Conservation (phyloP, 1,139 yeast species). For the Protomyces pachydermus region DNA sequence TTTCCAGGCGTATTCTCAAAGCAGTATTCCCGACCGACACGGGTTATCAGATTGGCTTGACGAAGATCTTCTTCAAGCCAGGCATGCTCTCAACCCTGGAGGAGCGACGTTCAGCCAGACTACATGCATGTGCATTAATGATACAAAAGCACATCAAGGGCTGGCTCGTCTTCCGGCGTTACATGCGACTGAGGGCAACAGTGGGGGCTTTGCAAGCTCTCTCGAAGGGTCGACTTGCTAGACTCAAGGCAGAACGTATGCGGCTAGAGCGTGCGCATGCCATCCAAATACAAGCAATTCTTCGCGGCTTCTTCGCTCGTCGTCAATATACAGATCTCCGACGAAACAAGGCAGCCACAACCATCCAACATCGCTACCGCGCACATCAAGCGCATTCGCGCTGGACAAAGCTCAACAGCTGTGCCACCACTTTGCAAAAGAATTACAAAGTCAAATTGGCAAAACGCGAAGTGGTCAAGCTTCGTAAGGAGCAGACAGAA, state of each 20-base stretch:
- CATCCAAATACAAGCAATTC: constrained; percentile 52
- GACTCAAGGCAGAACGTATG: neutral
- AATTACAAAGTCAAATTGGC: constrained; percentile 58
- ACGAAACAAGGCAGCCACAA: constrained; percentile 59
- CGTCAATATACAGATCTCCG: constrained; percentile 52
- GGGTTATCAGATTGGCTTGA: constrained; percentile 73
- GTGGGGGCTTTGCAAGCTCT: constrained; percentile 5
- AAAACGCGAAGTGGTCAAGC: constrained; percentile 54
- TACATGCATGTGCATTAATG: constrained; percentile 69
- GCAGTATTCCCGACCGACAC: constrained; percentile 55
- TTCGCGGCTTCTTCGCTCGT: constrained; percentile 62
- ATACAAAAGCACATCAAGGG: constrained; percentile 69
- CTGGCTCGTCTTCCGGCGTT: constrained; percentile 48
- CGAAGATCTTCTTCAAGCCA: constrained; percentile 88
- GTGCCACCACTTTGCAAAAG: constrained; percentile 58
- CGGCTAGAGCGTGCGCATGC: constrained; percentile 42
- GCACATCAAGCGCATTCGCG: constrained; percentile 55
- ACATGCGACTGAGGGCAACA: constrained; percentile 46
- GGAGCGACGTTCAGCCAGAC: constrained; percentile 72
- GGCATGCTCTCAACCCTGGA: constrained; percentile 89
- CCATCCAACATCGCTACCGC: constrained; percentile 67
- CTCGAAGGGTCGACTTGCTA: constrained; percentile 1
- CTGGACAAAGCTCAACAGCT: constrained; percentile 52
- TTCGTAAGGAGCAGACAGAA: constrained; percentile 54
- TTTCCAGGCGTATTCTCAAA: constrained; percentile 64